Conservation (phyloP, 106 monocot genomes). For the Dioscorea zingiberensis region DNA sequence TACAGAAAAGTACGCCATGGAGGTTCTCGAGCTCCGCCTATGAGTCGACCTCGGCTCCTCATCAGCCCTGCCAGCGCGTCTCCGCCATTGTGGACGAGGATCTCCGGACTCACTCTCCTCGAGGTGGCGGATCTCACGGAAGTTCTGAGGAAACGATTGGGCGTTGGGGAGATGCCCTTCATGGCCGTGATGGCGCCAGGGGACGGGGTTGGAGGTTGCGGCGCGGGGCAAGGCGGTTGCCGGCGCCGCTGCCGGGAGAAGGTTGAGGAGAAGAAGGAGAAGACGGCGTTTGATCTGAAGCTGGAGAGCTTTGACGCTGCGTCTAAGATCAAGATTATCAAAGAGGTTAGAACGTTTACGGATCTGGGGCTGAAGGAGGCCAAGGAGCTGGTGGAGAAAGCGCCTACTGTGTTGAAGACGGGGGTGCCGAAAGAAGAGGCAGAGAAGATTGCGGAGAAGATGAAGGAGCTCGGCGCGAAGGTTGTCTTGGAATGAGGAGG, state of each 20-base stretch:
- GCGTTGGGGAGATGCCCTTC: constrained; percentile 7
- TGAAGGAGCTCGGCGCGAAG: constrained; percentile 19
- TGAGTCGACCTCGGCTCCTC: neutral
- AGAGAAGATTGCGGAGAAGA: constrained; percentile 16
- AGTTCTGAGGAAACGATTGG: neutral
- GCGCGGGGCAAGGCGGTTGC: neutral
- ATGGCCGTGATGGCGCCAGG: constrained; percentile 16
- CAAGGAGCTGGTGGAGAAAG: constrained; percentile 17
- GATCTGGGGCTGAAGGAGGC: constrained; percentile 17
- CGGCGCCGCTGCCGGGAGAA: neutral
- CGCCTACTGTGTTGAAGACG: constrained; percentile 3
- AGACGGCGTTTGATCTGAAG: constrained; percentile 19
- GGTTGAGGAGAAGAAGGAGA: constrained; percentile 17
- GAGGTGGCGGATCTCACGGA: constrained; percentile 14
- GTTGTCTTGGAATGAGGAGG: constrained; percentile 15
- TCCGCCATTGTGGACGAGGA: constrained; percentile 19
- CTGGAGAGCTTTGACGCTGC: constrained; percentile 15
- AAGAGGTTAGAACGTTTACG: constrained; percentile 13
- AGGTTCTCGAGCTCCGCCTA: neutral
- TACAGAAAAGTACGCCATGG: neutral
- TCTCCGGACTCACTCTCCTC: constrained; percentile 12
- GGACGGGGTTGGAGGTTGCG: neutral
- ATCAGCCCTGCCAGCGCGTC: neutral
- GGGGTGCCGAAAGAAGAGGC: constrained; percentile 15
- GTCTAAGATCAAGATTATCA: constrained; percentile 16